Conservation (phyloP, 805 yeast genomes). For the Lipomyces spencermartinsiae region DNA sequence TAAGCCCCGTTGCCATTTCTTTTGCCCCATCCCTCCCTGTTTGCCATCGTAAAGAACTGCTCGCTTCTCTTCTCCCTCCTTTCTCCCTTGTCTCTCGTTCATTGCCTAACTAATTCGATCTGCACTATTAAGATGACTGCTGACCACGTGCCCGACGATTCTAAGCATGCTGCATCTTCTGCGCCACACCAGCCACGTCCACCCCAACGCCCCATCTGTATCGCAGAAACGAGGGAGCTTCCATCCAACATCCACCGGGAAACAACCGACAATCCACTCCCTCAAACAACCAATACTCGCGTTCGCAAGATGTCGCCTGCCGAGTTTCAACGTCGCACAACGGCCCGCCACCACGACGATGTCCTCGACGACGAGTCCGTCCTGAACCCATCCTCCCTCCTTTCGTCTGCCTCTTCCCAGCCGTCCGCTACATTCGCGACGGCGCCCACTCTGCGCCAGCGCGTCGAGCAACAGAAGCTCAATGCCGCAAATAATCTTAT, state of each 20-base stretch:
- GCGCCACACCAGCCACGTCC: conserved; percentile 5
- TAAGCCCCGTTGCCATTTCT: not conserved
- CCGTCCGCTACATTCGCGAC: conserved; percentile 16
- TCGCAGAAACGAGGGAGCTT: not conserved
- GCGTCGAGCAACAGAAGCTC: conserved; percentile 28
- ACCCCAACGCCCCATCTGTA: too few species aligned
- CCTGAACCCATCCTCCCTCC: conserved; percentile 4
- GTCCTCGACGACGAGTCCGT: conserved; percentile 18
- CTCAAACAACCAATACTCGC: not conserved
- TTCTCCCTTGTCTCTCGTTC: not conserved
- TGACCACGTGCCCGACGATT: not conserved
- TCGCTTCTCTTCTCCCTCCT: not conserved
- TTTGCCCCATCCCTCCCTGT: not conserved
- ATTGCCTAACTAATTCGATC: not conserved
- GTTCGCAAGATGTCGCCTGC: conserved; percentile 26
- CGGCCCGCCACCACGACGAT: not conserved
- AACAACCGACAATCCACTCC: not conserved
- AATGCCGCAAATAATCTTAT: conserved; percentile 20
- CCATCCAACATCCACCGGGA: not conserved
- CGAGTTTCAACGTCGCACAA: conserved; percentile 25
- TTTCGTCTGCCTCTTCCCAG: not conserved
- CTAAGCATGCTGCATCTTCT: not conserved
- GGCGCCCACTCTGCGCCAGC: conserved; percentile 24
- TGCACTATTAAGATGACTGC: not conserved
- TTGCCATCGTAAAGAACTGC: not conserved